Base-by-base conservation (phyloP, 2,329 filamentous ascomycete species). In the Alternaria sp. region DNA sequence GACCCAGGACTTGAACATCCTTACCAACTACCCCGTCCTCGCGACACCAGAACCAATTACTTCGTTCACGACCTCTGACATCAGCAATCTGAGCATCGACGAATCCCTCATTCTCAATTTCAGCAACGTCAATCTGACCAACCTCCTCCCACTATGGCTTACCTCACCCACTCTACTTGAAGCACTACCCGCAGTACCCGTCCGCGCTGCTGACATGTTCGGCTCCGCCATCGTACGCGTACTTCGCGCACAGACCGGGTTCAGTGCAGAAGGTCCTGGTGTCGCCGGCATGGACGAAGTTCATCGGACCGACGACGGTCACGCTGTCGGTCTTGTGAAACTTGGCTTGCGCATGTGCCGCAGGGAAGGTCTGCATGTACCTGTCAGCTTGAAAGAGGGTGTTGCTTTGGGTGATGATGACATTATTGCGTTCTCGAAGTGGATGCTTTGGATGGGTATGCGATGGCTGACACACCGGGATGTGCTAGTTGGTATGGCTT, bases 261-360 rank as follows among this genome's bases (percentile, higher is more conserved):
- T 83, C 47, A 70, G 65, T 8, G 65, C 70, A n/a, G 79, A 81
- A 61, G 72, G 73, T 1, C 64, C 71, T 17, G 72, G 75, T 5
- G 79, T 81, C 4, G 77, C 76, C 2, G 81, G 80, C n/a, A 82
- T 82, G 78, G 77, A 80, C 47, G 81, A 81, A 65, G 73, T 80
- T 11, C 70, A 57, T 63, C 76, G 64, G 32, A 70, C 57, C 40
- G 71, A 65, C 59, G 66, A 57, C 28, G 69, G 70, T 17, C 52
- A 65, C 10, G 64, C 68, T 15, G 17, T 72, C 25, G 77, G 79
- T n/a, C 72, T 81, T 47, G 65, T 77, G 9, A 77, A 77, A 25
- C 64, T 81, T 8, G 79, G 79, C 3, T 43, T 78, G 10, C 71
- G 74, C 19, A 70, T 80, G 61, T 74, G 73, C 52, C 44, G 47